Conservation (phyloP, 2,329 filamentous ascomycete genomes). For the Ophiosphaerella herpotricha region DNA sequence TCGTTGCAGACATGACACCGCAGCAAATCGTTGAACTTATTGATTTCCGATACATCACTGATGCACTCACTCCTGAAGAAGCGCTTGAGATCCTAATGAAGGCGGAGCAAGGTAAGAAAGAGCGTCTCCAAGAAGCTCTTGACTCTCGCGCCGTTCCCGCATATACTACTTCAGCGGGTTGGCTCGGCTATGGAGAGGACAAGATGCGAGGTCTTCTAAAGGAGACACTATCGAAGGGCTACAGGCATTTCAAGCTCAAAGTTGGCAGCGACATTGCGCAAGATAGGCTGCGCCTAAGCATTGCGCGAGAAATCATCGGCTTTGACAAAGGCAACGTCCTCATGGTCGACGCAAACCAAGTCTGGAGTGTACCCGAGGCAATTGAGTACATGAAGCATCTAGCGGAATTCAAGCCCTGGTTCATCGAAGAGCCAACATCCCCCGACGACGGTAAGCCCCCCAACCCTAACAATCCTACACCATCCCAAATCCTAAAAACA, state of each 20-base stretch:
- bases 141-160: constrained; percentile 78
- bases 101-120: constrained; percentile 68
- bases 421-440: constrained; percentile 92
- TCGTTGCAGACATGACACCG: constrained; percentile 87
- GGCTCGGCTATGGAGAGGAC: constrained; percentile 88
- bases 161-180: constrained; percentile 88
- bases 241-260: constrained; percentile 89
- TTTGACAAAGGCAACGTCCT: constrained; percentile 82
- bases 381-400: constrained; percentile 85
- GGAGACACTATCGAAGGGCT: constrained; percentile 77
- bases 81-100: constrained; percentile 72
- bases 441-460: constrained; percentile 68
- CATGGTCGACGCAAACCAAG: constrained; percentile 93
- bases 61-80: constrained; percentile 87
- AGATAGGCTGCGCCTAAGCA: constrained; percentile 70
- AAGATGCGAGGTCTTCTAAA: constrained; percentile 78
- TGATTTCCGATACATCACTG: constrained; percentile 93
- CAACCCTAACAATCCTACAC: not conserved
- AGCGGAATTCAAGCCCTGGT: constrained; percentile 84
- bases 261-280: constrained; percentile 75
- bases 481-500: not conserved
- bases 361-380: constrained; percentile 89
- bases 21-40: constrained; percentile 87
- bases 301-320: constrained; percentile 79
- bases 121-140: constrained; percentile 74